Evolutionary conservation across 2,329 filamentous ascomycete genomes (phyloP), one percentile per base, ranked within the genome.

Genomic region (Talaromyces rugulosus): DNA sequence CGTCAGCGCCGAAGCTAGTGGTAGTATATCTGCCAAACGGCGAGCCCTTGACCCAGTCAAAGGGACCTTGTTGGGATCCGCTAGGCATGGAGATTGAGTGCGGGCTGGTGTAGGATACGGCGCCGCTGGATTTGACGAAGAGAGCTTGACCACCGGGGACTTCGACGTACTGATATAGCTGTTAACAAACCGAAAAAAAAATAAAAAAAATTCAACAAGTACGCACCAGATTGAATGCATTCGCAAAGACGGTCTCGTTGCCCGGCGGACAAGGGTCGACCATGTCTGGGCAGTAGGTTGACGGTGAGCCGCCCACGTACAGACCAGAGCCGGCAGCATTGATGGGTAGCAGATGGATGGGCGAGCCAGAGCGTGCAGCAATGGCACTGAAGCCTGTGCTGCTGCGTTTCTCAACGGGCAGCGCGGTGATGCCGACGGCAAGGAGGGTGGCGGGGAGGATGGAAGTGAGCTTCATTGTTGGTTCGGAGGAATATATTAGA

Each of bases 101-200:
- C 0, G 86, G 79, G 23, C 68, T 64, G 0, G 85, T 85, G 75
- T 84, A 89, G 60, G 78, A 77, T 61, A 89, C 71, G 9, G 79
- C 75, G 5, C 87, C 87, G 30, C 78, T 72, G 3, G 81, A 76
- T 3, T 74, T 77, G 61, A 89, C 78, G 71, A 85, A 89, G 67
- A 88, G 79, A 62, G 80, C 74, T 68, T 90, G 87, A 30, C 87
- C 87, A 31, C 87, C 87, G 5, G 87, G 86, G 4, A 88, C 87
- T 33, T 80, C 70, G 34, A 85, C 81, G 36, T 77, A 73, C 69
- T 84, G 18, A 27, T 47, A 27, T 23, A 7, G 14, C 27, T 30
- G 58, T 64, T 55, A 63, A 40, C 28, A 61, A 51, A 5, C 75
- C 78, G 27, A 23, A 34, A 47, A 55, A 23, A 27, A 55, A 34